These are phyloP conservation scores for Cytospora piceicola DNA, from an alignment of 2,329 filamentous ascomycete species.

Conservation along the genomic window DNA sequence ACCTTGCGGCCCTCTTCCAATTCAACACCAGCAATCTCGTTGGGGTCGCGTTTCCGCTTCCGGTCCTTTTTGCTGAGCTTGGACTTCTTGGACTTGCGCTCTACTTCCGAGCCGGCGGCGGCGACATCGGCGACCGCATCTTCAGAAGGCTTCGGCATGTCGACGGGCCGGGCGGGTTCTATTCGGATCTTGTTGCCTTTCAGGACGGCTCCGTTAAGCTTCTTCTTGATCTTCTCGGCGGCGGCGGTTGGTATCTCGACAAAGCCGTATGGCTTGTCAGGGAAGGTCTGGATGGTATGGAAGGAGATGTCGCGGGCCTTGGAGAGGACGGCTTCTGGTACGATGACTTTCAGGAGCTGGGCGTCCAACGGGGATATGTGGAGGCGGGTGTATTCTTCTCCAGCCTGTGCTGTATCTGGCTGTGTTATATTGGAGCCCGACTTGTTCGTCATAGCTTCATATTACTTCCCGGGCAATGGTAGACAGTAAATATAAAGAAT, in stretches of 20 bases:
- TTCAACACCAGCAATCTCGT: constrained; percentile 67
- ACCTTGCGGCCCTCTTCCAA: constrained; percentile 76
- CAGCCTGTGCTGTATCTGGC: constrained; percentile 12
- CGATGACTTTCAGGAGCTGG: constrained; percentile 70
- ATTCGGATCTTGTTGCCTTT: constrained; percentile 85
- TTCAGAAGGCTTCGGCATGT: constrained; percentile 47
- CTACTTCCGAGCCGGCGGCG: constrained; percentile 17
- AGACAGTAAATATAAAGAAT: background rate
- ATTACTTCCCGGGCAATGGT: background rate
- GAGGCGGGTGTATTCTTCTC: constrained; percentile 59
- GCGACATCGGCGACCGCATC: constrained; percentile 34
- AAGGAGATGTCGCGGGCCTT: constrained; percentile 83
- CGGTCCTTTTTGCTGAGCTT: constrained; percentile 42
- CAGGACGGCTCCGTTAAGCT: constrained; percentile 83
- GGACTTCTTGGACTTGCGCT: constrained; percentile 38
- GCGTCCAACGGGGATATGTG: constrained; percentile 88
- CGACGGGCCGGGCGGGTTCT: constrained; percentile 74
- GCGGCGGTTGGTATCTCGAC: constrained; percentile 80
- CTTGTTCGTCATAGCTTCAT: constrained; percentile 26
- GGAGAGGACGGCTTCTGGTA: constrained; percentile 69
- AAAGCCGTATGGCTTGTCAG: constrained; percentile 88
- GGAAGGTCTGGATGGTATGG: constrained; percentile 83
- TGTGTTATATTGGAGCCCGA: constrained; percentile 1
- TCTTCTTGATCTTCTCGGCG: constrained; percentile 89
- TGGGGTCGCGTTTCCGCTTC: constrained; percentile 49